Evolutionary conservation across 805 yeast species (phyloP).

Genomic region (Saturnispora besseyi): DNA sequence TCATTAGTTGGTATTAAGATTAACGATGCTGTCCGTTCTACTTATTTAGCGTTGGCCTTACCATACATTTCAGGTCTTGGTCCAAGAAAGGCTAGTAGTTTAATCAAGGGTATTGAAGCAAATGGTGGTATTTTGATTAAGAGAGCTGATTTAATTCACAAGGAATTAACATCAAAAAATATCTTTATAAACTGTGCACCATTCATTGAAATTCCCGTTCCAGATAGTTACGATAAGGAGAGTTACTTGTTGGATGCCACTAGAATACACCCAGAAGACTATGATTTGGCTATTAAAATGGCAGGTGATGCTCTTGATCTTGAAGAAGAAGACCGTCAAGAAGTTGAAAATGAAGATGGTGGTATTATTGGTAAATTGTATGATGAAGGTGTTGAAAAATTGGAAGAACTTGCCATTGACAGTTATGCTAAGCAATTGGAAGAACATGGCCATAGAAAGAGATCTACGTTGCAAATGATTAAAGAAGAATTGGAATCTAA

Average conservation of each 20-base stretch:
- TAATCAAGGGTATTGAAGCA: conserved; percentile 69
- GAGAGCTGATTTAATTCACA: conserved; percentile 77
- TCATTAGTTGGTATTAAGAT: conserved; percentile 91
- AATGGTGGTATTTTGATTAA: conserved; percentile 53
- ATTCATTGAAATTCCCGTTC: conserved; percentile 68
- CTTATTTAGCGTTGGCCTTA: conserved; percentile 59
- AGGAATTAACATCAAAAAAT: conserved; percentile 66
- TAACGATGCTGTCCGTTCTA: conserved; percentile 76
- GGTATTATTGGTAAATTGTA: conserved; percentile 70
- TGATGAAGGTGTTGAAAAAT: conserved; percentile 60
- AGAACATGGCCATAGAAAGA: conserved; percentile 63
- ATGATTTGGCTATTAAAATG: conserved; percentile 91
- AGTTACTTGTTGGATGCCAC: conserved; percentile 87
- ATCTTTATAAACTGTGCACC: conserved; percentile 90
- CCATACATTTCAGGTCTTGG: conserved; percentile 89
- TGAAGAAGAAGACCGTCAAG: conserved; percentile 76
- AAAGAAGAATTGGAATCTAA: conserved; percentile 81
- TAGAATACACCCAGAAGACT: conserved; percentile 96
- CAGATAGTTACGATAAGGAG: conserved; percentile 47
- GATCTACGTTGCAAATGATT: conserved; percentile 75
- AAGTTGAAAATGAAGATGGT: conserved; percentile 70
- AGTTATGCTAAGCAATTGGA: conserved; percentile 89
- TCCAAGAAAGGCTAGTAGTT: conserved; percentile 86
- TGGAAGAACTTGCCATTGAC: conserved; percentile 80
- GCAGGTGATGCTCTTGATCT: conserved; percentile 96